These are phyloP conservation scores for Gypsophila paniculata DNA, from an alignment of 179 eudicot species.

Conservation along the genomic window DNA sequence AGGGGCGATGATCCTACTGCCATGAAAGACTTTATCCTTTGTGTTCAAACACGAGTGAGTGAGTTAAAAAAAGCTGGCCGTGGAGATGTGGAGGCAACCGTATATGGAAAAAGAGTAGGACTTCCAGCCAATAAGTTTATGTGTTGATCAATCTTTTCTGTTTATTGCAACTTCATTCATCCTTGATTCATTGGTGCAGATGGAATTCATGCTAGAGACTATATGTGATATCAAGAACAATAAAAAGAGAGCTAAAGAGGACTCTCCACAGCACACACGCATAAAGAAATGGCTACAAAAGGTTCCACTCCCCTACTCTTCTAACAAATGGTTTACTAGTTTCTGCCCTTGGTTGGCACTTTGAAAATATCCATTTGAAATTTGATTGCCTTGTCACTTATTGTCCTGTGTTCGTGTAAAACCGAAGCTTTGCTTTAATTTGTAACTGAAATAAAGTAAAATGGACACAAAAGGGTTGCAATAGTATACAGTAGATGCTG, in stretches of 20 bases:
- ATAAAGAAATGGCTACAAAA: slow-evolving; percentile 91
- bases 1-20: slow-evolving; percentile 81
- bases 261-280: slow-evolving; percentile 64
- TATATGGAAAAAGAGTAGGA: slow-evolving; percentile 62
- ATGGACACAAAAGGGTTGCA: not conserved
- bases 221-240: slow-evolving; percentile 93
- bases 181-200: slow-evolving; percentile 37
- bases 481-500: not conserved
- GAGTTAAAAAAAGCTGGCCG: slow-evolving; percentile 68
- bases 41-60: slow-evolving; percentile 67
- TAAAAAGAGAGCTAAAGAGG: slow-evolving; percentile 73
- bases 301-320: slow-evolving; percentile 33
- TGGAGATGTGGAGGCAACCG: slow-evolving; percentile 36
- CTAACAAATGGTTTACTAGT: not conserved
- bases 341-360: not conserved
- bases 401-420: not conserved
- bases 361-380: not conserved
- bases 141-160: not conserved
- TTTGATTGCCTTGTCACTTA: not conserved
- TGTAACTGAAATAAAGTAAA: not conserved
- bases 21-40: slow-evolving; percentile 73
- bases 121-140: slow-evolving; percentile 1
- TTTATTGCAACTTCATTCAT: slow-evolving; percentile 1
- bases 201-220: slow-evolving; percentile 94
- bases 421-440: not conserved